Conservation (phyloP, 352 stramenopile genomes). For the Aphanomyces invadans region DNA sequence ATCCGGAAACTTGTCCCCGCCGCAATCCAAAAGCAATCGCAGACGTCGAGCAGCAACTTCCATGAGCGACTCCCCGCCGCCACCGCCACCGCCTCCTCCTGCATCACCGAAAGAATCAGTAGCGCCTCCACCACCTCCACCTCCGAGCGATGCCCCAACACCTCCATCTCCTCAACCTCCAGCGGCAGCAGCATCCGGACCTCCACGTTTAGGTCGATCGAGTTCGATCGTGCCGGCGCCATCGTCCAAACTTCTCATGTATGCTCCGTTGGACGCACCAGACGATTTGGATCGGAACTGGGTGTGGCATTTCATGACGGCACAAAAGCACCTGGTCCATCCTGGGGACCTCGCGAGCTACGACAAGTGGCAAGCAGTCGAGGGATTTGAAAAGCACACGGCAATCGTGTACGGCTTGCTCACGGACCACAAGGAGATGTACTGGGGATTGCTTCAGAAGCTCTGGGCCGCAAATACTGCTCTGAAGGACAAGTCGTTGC, state of each 20-base stretch:
- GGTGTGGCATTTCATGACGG: conserved; percentile 79
- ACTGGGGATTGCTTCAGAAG: conserved; percentile 27
- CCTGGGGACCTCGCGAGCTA: conserved; percentile 55
- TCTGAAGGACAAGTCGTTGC: conserved; percentile 28
- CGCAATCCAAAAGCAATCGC: not conserved
- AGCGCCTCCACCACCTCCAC: conserved; percentile 2
- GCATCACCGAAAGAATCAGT: not conserved
- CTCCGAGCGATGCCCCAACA: not conserved
- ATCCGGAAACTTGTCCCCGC: not conserved
- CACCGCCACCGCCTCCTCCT: not conserved
- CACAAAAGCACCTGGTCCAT: conserved; percentile 77
- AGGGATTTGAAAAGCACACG: conserved; percentile 67
- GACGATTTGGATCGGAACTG: conserved; percentile 82
- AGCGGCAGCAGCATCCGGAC: not conserved
- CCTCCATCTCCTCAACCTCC: conserved; percentile 5
- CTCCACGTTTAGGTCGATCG: not conserved
- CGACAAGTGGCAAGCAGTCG: conserved; percentile 39
- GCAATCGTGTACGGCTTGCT: conserved; percentile 75
- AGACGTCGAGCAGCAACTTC: too few species aligned
- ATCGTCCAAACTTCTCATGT: conserved; percentile 63
- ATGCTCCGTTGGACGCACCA: conserved; percentile 56
- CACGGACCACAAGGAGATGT: conserved; percentile 66
- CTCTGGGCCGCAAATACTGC: not conserved
- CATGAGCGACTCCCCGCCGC: conserved; percentile 17
- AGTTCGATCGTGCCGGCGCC: conserved; percentile 30